These are phyloP conservation scores for Blastocystis sp. DNA, from an alignment of 352 stramenopile species.

Conservation along the genomic window DNA sequence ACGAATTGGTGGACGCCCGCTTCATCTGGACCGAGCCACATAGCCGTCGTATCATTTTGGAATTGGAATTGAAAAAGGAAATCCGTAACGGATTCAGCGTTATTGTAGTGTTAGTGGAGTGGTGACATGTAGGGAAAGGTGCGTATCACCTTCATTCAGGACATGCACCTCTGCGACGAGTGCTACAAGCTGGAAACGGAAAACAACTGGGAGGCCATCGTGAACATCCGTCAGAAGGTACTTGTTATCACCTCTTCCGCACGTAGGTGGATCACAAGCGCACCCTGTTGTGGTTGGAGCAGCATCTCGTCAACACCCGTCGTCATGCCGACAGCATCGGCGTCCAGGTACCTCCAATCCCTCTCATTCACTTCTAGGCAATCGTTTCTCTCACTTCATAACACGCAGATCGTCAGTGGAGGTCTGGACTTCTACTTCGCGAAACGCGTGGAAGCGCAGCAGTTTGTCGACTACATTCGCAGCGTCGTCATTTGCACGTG, in stretches of 20 bases:
- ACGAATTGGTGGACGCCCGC: conserved; percentile 85
- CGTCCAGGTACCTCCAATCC: conserved; percentile 69
- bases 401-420: conserved; percentile 33
- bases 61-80: conserved; percentile 95
- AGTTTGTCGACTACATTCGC: conserved; percentile 93
- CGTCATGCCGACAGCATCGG: conserved; percentile 86
- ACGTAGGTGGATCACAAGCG: conserved; percentile 88
- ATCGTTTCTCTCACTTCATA: not conserved
- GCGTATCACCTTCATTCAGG: conserved; percentile 1
- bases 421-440: conserved; percentile 99
- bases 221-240: conserved; percentile 15
- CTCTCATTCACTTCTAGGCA: not conserved
- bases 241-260: not conserved
- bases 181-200: not conserved
- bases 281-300: conserved; percentile 98
- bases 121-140: not conserved
- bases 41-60: conserved; percentile 90
- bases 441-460: conserved; percentile 84
- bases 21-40: conserved; percentile 99
- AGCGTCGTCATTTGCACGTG: conserved; percentile 65
- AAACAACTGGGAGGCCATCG: conserved; percentile 12
- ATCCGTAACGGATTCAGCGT: conserved; percentile 59
- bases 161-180: not conserved
- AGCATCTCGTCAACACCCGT: conserved; percentile 95
- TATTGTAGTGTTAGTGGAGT: not conserved